A percentile compares a stretch with the other conserved stretches of the same genome.
Conservation (phyloP, 2,329 filamentous ascomycete species). For the Fusarium zealandicum region DNA sequence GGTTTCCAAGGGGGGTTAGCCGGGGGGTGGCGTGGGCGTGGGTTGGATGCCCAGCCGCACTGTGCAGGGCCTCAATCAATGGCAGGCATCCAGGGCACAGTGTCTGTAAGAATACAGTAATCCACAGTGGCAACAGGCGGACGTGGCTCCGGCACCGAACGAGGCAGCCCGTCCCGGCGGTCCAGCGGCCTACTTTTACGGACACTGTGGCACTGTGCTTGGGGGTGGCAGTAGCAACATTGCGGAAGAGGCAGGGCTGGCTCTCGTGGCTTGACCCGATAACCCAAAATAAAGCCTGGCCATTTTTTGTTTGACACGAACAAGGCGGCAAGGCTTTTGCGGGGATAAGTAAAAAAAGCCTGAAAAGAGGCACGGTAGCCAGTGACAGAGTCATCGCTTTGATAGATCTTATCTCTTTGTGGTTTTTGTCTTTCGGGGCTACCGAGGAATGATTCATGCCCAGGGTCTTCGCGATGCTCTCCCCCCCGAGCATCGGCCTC, state of each 20-base stretch:
- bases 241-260: background rate
- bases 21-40: conserved; percentile 11
- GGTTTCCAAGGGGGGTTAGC: conserved; percentile 5
- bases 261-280: background rate
- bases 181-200: background rate
- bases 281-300: background rate
- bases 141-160: conserved; percentile 8
- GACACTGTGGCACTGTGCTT: background rate
- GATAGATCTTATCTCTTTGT: background rate
- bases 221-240: conserved; percentile 14
- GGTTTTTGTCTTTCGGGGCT: conserved; percentile 10
- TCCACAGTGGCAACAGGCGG: conserved; percentile 29
- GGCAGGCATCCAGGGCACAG: conserved; percentile 11
- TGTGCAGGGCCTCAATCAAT: conserved; percentile 7
- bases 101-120: conserved; percentile 11
- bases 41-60: conserved; percentile 7
- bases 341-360: conserved; percentile 23
- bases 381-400: background rate
- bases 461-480: background rate
- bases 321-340: conserved; percentile 21
- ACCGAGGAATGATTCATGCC: conserved; percentile 10
- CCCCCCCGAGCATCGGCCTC: background rate
- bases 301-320: conserved; percentile 12
- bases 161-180: conserved; percentile 17
- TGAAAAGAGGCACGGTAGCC: conserved; percentile 17